Base-by-base conservation (phyloP, 768 basidiomycete genomes). In the Lentinus brumalis region DNA sequence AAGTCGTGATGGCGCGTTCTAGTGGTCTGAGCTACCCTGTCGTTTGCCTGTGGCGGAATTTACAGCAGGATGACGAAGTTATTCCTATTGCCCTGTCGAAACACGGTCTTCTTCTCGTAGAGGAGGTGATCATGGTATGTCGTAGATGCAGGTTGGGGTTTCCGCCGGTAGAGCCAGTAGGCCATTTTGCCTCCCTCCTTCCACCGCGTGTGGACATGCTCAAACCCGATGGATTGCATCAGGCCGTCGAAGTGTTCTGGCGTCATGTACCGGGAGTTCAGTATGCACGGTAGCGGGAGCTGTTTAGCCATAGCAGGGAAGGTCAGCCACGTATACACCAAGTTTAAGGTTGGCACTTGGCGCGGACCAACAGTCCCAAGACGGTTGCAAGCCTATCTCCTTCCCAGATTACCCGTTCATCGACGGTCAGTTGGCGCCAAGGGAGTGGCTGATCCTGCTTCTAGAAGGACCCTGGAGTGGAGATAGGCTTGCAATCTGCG, bases 271-370 rank as follows among this genome's bases (percentile, higher is more conserved):
- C 95, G 85, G 4, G 94, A 96, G 72, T 97, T 97, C 31, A 79
- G 72, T 14, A 96, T 80, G 70, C 95, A 97, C 3, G 95, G 88
- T 16, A 89, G 78, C 2, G 95, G 95, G 11, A 97, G 84, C 91
- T 93, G 60, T 39, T 12, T 18, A 31, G 41, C 21, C 59, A 49
- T 66, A 35, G 11, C 6, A 6, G 35, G 35, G 11, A 35, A 1
- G 35, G 35, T 35, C 35, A 35, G 35, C 11, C 35, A 35, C 35
- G 35, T 11, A 35, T 35, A 35, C 7, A 35, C 7, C 11, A 35
- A 11, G 35, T 11, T 35, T 42, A 49, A 38, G 39, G 9, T 35
- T 40, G 50, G 4, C 39, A 50, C 60, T 40, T 56, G 35, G 35
- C 11, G 11, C 35, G 35, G 35, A 35, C 11, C 35, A 35, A 6